Percentiles rank a stretch among this genome's conserved stretches.
These are phyloP conservation scores for Camptophora hylomeconis DNA, from an alignment of 2,329 filamentous ascomycete genomes.

Conservation along the genomic window DNA sequence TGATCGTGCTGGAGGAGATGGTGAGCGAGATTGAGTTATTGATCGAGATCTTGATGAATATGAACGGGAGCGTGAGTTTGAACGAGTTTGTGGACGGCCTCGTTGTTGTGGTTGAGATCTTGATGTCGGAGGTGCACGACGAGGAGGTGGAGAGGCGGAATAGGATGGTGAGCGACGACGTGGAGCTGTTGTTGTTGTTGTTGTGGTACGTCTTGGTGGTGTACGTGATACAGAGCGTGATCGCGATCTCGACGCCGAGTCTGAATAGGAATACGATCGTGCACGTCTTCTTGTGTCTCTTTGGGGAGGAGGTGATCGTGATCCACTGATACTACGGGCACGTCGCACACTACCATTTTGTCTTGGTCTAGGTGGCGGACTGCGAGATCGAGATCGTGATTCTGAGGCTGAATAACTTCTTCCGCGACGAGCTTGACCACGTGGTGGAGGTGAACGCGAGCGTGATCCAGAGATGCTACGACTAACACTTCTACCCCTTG, in stretches of 20 bases:
- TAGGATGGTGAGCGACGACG: conserved; percentile 4
- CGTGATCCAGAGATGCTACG: conserved; percentile 13
- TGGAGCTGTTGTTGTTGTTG: background rate
- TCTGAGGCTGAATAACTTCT: conserved; percentile 9
- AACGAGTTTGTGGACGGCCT: background rate
- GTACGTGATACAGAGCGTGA: conserved; percentile 7
- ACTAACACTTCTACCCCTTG: conserved; percentile 12
- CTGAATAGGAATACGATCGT: conserved; percentile 10
- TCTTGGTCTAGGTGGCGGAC: conserved; percentile 6
- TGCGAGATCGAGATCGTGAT: conserved; percentile 14
- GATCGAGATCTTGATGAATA: conserved; percentile 2
- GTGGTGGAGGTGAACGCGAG: conserved; percentile 18
- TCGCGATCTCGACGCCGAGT: conserved; percentile 15
- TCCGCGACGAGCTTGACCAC: conserved; percentile 10
- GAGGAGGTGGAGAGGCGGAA: conserved; percentile 7
- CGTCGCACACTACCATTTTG: conserved; percentile 11
- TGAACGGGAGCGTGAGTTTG: conserved; percentile 4
- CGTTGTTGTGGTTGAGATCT: background rate
- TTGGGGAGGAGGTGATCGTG: conserved; percentile 10
- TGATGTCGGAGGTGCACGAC: background rate
- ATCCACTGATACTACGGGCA: no score
- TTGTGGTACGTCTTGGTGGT: background rate
- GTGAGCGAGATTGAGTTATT: conserved; percentile 5
- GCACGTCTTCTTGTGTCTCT: background rate
- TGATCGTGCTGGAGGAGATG: conserved; percentile 6